These are phyloP conservation scores for Cyberlindnera meyerae DNA, from an alignment of 805 yeast genomes.

Conservation along the genomic window DNA sequence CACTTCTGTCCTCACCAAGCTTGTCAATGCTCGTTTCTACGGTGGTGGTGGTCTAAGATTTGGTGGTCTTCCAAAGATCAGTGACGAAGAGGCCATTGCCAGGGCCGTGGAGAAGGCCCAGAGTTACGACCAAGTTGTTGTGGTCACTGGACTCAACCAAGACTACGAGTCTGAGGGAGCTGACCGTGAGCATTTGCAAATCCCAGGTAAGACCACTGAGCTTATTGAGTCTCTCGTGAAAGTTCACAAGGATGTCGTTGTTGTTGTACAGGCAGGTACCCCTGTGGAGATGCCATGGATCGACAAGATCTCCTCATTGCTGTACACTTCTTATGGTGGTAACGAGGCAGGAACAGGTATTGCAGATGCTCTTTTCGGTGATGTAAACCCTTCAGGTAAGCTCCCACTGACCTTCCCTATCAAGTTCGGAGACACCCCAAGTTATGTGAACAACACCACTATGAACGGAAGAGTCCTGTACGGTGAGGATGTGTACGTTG, in stretches of 20 bases:
- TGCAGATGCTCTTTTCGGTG: slow-evolving; percentile 53
- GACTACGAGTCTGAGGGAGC: slow-evolving; percentile 61
- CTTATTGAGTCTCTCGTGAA: slow-evolving; percentile 40
- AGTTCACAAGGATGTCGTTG: slow-evolving; percentile 46
- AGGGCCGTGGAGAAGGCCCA: slow-evolving; percentile 43
- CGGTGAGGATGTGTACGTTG: slow-evolving; percentile 64
- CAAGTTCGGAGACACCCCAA: slow-evolving; percentile 48
- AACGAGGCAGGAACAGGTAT: slow-evolving; percentile 53
- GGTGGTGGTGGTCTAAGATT: slow-evolving; percentile 34
- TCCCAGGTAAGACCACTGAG: slow-evolving; percentile 45
- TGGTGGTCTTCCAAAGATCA: slow-evolving; percentile 25
- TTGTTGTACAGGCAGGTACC: slow-evolving; percentile 57
- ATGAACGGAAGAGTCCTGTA: slow-evolving; percentile 50
- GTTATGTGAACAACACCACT: slow-evolving; percentile 46
- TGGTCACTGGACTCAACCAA: slow-evolving; percentile 45
- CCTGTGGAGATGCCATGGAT: slow-evolving; percentile 59
- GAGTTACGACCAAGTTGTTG: slow-evolving; percentile 45
- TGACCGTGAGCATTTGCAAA: slow-evolving; percentile 46
- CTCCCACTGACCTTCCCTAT: slow-evolving; percentile 52
- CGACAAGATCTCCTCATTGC: slow-evolving; percentile 35
- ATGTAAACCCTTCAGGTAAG: slow-evolving; percentile 56
- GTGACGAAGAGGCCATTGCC: slow-evolving; percentile 26
- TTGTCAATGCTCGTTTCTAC: slow-evolving; percentile 23
- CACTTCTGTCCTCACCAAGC: slow-evolving; percentile 26
- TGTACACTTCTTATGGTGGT: slow-evolving; percentile 58